Conservation (phyloP, 1,139 yeast species). For the Lodderomyces elongisporus region DNA sequence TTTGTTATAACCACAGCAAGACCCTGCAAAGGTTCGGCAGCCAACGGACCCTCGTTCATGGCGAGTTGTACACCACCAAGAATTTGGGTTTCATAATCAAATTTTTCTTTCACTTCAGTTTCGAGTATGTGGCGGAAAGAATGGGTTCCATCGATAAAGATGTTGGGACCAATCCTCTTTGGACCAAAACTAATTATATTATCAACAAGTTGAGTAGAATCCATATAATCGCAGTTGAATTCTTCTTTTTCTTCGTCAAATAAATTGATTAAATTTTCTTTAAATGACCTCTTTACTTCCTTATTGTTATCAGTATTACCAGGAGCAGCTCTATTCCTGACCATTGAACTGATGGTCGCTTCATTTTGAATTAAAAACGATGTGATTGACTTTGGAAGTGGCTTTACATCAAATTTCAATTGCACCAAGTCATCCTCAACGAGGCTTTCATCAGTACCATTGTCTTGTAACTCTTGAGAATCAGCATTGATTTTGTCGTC, state of each 20-base stretch:
- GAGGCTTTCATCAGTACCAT: conserved; percentile 16
- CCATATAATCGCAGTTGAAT: conserved; percentile 11
- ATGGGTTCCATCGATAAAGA: conserved; percentile 49
- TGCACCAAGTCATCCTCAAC: conserved; percentile 34
- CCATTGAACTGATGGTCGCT: conserved; percentile 21
- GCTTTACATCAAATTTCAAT: conserved; percentile 47
- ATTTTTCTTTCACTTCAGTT: conserved; percentile 14
- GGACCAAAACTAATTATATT: conserved; percentile 73
- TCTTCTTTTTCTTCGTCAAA: neutral
- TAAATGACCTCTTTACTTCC: conserved; percentile 1
- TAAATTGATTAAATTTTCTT: conserved; percentile 1
- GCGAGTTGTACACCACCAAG: conserved; percentile 85
- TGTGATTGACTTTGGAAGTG: conserved; percentile 52
- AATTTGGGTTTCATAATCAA: conserved; percentile 61
- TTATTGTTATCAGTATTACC: conserved; percentile 3
- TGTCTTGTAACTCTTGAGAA: conserved; percentile 4
- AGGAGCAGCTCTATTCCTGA: conserved; percentile 16
- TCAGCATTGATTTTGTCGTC: conserved; percentile 21
- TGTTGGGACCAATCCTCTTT: conserved; percentile 68
- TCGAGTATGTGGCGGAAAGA: conserved; percentile 30
- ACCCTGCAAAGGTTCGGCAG: conserved; percentile 86
- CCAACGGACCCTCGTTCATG: conserved; percentile 78
- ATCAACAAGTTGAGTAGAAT: conserved; percentile 27
- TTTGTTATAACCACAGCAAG: conserved; percentile 43
- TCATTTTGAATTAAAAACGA: conserved; percentile 49